Evolutionary conservation across 2,329 filamentous ascomycete species (phyloP).

Genomic region (Nothophoma quercina): DNA sequence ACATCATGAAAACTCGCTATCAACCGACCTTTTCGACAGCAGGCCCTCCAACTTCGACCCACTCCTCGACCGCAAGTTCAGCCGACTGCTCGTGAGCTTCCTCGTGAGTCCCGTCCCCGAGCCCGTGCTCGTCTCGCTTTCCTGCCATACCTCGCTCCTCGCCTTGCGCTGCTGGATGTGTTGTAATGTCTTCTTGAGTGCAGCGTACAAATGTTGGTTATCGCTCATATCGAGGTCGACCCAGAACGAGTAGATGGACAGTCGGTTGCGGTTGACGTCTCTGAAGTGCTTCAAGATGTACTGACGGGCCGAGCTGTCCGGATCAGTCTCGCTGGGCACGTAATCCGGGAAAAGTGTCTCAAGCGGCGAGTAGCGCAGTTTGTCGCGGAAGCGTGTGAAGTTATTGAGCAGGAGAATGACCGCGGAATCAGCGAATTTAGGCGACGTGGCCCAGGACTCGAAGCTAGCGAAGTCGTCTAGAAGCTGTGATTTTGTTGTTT

Average conservation of each 20-base stretch:
- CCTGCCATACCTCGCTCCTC: slow-evolving; percentile 36
- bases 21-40: slow-evolving; percentile 9
- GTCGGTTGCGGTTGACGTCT: slow-evolving; percentile 36
- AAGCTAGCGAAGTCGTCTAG: slow-evolving; percentile 43
- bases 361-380: slow-evolving; percentile 40
- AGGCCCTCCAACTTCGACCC: slow-evolving; percentile 6
- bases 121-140: slow-evolving; percentile 14
- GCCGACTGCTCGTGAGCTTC: slow-evolving; percentile 13
- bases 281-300: slow-evolving; percentile 45
- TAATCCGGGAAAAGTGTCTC: slow-evolving; percentile 43
- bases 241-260: slow-evolving; percentile 48
- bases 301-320: slow-evolving; percentile 38
- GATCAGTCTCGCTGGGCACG: slow-evolving; percentile 22
- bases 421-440: slow-evolving; percentile 37
- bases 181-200: slow-evolving; percentile 45
- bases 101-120: slow-evolving; percentile 6
- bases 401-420: slow-evolving; percentile 48
- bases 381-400: slow-evolving; percentile 44
- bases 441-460: slow-evolving; percentile 39
- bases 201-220: slow-evolving; percentile 45
- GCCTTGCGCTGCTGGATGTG: slow-evolving; percentile 43
- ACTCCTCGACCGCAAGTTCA: slow-evolving; percentile 10
- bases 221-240: slow-evolving; percentile 47
- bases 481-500: slow-evolving; percentile 38
- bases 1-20: slow-evolving; percentile 5